Conservation (phyloP, 148 eudicot genomes). For the Cornus controversa region DNA sequence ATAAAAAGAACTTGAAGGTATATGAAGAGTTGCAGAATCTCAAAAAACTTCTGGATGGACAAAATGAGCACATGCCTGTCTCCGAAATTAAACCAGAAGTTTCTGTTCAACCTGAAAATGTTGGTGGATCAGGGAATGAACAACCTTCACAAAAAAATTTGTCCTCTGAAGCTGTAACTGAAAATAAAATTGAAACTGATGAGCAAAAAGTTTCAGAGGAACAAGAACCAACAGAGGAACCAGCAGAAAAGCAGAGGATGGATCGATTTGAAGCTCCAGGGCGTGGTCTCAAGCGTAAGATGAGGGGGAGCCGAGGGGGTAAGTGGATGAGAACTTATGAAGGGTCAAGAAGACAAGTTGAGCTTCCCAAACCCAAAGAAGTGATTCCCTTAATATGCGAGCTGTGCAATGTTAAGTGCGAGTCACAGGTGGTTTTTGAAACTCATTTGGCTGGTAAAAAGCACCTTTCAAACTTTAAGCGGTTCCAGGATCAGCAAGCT, state of each 20-base stretch:
- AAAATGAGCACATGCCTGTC: conserved; percentile 21
- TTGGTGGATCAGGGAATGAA: conserved; percentile 10
- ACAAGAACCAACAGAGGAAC: conserved; percentile 21
- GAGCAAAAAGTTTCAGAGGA: conserved; percentile 21
- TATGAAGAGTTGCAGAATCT: conserved; percentile 51
- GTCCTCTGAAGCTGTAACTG: conserved; percentile 11
- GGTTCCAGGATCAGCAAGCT: conserved; percentile 54
- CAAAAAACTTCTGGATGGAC: conserved; percentile 28
- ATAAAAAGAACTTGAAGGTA: conserved; percentile 52
- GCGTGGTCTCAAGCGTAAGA: conserved; percentile 55
- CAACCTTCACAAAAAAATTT: conserved; percentile 4
- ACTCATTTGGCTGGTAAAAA: conserved; percentile 72
- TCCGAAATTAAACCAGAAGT: conserved; percentile 21
- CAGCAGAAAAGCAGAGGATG: conserved; percentile 10
- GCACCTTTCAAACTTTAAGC: conserved; percentile 54
- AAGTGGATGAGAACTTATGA: conserved; percentile 41
- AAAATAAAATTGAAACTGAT: conserved; percentile 23
- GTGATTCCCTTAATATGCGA: conserved; percentile 53
- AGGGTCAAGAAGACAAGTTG: conserved; percentile 40
- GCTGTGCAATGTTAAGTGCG: conserved; percentile 74
- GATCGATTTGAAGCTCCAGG: conserved; percentile 23
- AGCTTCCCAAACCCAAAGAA: conserved; percentile 46
- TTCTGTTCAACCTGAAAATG: conserved; percentile 8
- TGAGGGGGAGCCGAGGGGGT: conserved; percentile 53
- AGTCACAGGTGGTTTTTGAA: conserved; percentile 58